phyloP scores from a whole-genome alignment of 1,139 yeast genomes.

The Magnusiomyces fungicola region DNA sequence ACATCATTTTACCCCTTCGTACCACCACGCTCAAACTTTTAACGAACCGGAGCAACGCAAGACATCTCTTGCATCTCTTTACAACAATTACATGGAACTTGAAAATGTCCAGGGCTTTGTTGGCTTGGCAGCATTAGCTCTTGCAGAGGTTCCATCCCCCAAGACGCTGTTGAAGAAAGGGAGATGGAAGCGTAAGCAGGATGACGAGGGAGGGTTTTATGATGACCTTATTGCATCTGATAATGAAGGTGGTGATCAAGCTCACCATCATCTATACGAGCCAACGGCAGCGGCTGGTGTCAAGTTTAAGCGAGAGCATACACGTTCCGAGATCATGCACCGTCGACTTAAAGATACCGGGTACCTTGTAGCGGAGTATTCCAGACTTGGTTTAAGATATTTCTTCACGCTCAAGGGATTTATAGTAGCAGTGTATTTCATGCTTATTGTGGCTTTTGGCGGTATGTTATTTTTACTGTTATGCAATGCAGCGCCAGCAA shows the following conservation, averaged over 20 bases:
- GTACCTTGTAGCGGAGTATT: conserved; percentile 8
- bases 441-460: conserved; percentile 22
- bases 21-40: neutral
- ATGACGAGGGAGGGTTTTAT: neutral
- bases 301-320: conserved; percentile 14
- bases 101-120: conserved; percentile 16
- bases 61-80: neutral
- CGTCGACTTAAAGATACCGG: conserved; percentile 7
- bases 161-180: neutral
- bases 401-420: conserved; percentile 19
- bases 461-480: conserved; percentile 22
- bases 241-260: neutral
- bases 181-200: neutral
- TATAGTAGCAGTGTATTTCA: conserved; percentile 17
- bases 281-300: conserved; percentile 15
- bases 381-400: conserved; percentile 7
- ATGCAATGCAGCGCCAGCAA: conserved; percentile 23
- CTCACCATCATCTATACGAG: neutral
- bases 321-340: conserved; percentile 8
- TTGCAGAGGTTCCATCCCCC: conserved; percentile 15
- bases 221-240: neutral
- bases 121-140: conserved; percentile 12
- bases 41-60: neutral
- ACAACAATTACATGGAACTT: conserved; percentile 1
- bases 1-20: too few species aligned